These are phyloP conservation scores for Rhizopogon rudus DNA, from an alignment of 768 basidiomycete genomes.

Conservation along the genomic window DNA sequence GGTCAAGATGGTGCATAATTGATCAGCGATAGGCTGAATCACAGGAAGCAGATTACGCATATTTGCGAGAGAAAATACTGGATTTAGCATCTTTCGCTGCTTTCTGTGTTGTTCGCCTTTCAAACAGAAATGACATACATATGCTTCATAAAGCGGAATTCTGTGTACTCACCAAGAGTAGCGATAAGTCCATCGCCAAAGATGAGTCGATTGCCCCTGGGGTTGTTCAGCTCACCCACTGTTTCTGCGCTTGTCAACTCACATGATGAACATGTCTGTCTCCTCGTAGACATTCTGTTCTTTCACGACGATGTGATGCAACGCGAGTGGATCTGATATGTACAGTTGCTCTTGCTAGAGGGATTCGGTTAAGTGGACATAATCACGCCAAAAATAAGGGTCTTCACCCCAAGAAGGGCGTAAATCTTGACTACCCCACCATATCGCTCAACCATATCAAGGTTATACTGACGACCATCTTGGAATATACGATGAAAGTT, in stretches of 20 bases:
- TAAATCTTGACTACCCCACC: conserved; percentile 31
- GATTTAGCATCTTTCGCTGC: conserved; percentile 30
- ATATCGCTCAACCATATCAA: conserved; percentile 23
- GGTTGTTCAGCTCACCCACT: background rate
- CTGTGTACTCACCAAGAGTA: conserved; percentile 26
- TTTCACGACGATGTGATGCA: conserved; percentile 34
- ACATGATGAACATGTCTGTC: conserved; percentile 30
- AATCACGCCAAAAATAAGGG: background rate
- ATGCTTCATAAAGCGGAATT: background rate
- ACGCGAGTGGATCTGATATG: conserved; percentile 32
- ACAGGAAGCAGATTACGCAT: conserved; percentile 26
- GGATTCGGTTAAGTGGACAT: background rate
- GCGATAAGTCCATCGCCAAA: conserved; percentile 35
- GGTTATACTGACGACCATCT: conserved; percentile 29
- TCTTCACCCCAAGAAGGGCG: conserved; percentile 29
- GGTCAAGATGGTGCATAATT: conserved; percentile 15
- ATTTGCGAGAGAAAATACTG: conserved; percentile 26
- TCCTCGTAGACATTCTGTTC: conserved; percentile 33
- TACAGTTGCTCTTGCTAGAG: conserved; percentile 26
- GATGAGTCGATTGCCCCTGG: conserved; percentile 24
- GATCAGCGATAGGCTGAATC: conserved; percentile 29
- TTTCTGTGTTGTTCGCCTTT: conserved; percentile 25
- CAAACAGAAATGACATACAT: background rate
- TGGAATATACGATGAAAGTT: conserved; percentile 27
- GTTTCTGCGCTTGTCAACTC: background rate